Evolutionary conservation across 768 basidiomycete species (phyloP).

Genomic region (Pulveroboletus sp.): DNA sequence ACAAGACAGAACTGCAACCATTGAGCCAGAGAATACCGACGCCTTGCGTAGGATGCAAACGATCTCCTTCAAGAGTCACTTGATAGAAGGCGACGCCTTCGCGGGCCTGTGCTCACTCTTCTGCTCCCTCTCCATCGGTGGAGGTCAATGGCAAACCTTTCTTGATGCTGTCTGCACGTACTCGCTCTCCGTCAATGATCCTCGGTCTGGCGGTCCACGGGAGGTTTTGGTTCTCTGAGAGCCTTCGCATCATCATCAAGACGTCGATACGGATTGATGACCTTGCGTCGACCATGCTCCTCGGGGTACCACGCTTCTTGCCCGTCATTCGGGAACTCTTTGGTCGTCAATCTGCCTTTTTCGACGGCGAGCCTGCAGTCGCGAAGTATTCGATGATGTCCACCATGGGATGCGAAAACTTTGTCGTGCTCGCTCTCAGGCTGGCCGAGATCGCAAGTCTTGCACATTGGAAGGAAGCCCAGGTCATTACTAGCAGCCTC

Average conservation of each 20-base stretch:
- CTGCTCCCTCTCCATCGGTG: constrained; percentile 74
- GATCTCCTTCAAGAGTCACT: constrained; percentile 16
- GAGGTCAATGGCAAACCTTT: constrained; percentile 70
- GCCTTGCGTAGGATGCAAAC: constrained; percentile 26
- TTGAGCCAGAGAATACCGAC: constrained; percentile 23
- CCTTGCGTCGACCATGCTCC: constrained; percentile 69
- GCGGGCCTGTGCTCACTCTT: constrained; percentile 76
- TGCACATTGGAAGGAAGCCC: constrained; percentile 59
- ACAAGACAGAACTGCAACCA: constrained; percentile 15
- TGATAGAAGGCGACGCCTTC: constrained; percentile 69
- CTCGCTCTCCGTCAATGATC: constrained; percentile 43
- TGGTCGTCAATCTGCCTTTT: constrained; percentile 17
- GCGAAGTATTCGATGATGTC: constrained; percentile 67
- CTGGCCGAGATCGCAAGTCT: constrained; percentile 72
- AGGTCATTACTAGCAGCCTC: constrained; percentile 42
- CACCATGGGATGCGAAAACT: constrained; percentile 84
- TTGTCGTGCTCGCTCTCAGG: constrained; percentile 72
- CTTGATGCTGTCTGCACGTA: constrained; percentile 59
- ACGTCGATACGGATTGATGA: constrained; percentile 89
- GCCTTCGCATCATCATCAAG: constrained; percentile 71
- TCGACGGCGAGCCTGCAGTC: constrained; percentile 37
- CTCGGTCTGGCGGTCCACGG: constrained; percentile 36
- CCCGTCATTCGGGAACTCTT: constrained; percentile 56
- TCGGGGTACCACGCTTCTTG: constrained; percentile 55
- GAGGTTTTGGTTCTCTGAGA: constrained; percentile 46